phyloP scores from a whole-genome alignment of 2,329 filamentous ascomycete genomes.

The Karstenula rhodostoma region DNA sequence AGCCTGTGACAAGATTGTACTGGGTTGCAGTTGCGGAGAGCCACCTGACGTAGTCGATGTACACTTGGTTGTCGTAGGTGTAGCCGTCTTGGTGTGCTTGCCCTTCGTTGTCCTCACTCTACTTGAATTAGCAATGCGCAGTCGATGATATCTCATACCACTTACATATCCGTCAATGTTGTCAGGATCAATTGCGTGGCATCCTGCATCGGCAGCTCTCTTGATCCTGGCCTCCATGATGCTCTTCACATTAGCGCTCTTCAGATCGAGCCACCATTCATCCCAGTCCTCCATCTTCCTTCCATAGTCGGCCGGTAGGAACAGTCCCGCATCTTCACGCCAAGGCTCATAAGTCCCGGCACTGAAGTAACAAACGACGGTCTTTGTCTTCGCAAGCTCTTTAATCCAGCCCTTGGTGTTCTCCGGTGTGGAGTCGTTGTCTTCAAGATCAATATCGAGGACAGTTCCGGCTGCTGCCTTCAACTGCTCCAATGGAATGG shows the following conservation, averaged over 20 bases:
- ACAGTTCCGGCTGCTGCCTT: constrained; percentile 2
- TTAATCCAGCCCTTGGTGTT: constrained; percentile 5
- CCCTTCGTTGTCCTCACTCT: constrained; percentile 16
- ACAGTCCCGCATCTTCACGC: constrained; percentile 59
- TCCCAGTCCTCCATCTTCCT: constrained; percentile 68
- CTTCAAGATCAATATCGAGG: constrained; percentile 5
- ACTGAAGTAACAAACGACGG: constrained; percentile 70
- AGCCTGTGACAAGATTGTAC: constrained; percentile 65
- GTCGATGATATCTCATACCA: constrained; percentile 14
- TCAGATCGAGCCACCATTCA: constrained; percentile 72
- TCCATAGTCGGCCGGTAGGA: constrained; percentile 51
- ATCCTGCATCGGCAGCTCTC: constrained; percentile 66
- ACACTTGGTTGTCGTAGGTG: constrained; percentile 62
- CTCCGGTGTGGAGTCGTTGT: background rate
- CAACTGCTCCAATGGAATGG: background rate
- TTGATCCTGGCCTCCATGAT: constrained; percentile 70
- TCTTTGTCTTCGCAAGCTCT: constrained; percentile 7
- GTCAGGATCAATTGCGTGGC: constrained; percentile 73
- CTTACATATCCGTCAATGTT: constrained; percentile 71
- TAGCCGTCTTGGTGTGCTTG: constrained; percentile 64
- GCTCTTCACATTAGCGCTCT: constrained; percentile 63
- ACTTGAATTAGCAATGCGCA: background rate
- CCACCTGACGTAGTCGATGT: constrained; percentile 67
- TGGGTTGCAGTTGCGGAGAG: constrained; percentile 59
- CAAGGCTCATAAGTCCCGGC: constrained; percentile 72